Conservation (phyloP, 192 early-diverging fungal species). For the Backusella tarrabulga region DNA sequence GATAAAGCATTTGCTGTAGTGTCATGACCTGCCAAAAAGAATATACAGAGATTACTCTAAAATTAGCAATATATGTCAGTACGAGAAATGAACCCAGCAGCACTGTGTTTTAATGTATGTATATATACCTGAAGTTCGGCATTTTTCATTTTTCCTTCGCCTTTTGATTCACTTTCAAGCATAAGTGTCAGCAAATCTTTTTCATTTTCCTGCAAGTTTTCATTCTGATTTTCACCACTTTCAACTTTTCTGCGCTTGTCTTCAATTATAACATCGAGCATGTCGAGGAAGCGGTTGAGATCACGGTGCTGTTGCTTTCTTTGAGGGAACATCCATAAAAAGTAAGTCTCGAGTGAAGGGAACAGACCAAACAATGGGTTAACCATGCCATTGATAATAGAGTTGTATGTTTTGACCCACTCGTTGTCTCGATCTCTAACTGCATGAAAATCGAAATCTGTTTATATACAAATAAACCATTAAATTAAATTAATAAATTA, state of each 20-base stretch:
- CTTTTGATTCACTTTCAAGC: conserved; percentile 18
- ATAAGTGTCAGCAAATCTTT: conserved; percentile 33
- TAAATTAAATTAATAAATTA: too few species aligned
- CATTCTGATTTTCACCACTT: neutral
- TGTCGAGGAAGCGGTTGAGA: neutral
- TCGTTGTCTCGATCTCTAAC: neutral
- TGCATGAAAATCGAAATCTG: neutral
- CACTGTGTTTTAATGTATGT: conserved; percentile 30
- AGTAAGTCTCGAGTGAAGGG: neutral
- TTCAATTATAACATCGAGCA: conserved; percentile 21
- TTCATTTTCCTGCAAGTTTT: conserved; percentile 4
- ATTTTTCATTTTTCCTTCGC: neutral
- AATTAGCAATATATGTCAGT: neutral
- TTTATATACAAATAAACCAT: neutral
- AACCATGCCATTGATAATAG: neutral
- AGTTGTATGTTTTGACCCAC: neutral
- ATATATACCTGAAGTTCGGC: conserved; percentile 1
- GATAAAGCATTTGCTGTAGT: conserved; percentile 58
- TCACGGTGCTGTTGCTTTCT: conserved; percentile 1
- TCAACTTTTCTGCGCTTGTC: conserved; percentile 4
- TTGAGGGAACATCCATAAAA: neutral
- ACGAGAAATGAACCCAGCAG: conserved; percentile 39
- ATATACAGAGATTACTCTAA: conserved; percentile 35
- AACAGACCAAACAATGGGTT: neutral
- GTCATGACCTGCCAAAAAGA: conserved; percentile 59